Evolutionary conservation across 1,284 basidiomycete genomes (phyloP), one percentile per base, ranked within the genome.

Genomic region (Porogramme epimiltina): DNA sequence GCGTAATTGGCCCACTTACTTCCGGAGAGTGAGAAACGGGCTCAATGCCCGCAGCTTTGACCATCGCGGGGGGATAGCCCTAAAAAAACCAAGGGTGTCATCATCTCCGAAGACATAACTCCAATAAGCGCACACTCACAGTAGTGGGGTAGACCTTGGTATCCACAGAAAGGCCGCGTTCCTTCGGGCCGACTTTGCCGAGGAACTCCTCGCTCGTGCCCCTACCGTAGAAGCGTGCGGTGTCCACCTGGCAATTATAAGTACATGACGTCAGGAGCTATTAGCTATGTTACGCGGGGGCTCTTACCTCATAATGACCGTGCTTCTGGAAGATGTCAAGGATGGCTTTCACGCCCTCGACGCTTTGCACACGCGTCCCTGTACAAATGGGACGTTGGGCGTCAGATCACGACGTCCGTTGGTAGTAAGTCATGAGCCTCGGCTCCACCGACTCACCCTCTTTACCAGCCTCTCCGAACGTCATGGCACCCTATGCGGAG

Each of bases 281-380:
- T 20, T 22, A 22, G 10, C n/a, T 16, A 18, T 6, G 18, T 8
- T 18, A 36, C 19, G 34, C 0, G 10, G 15, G 19, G 4, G 22
- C 1, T n/a, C 56, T 39, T 33, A 76, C 72, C 65, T 80, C 78
- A 31, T 58, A 70, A 59, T 85, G 83, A 0, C 84, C 84, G 64
- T 85, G 82, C 6, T 71, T 68, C 26, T 76, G 73, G 65, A 85
- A 84, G 25, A 78, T 73, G 58, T 84, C 78, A 24, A 85, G 65
- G 46, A 85, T 84, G 2, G 71, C 72, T 40, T 76, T 73, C 22
- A 81, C 73, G 16, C 77, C 75, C 51, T 77, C 69, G 31, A 85
- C 55, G 54, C 79, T 73, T 58, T 80, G 73, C 4, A 84, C 77
- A 3, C 82, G 74, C 2, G 78, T 75, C 39, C 69, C 66, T 66